Base-by-base conservation (phyloP, 805 yeast genomes). In the Candida namnaoensis region DNA sequence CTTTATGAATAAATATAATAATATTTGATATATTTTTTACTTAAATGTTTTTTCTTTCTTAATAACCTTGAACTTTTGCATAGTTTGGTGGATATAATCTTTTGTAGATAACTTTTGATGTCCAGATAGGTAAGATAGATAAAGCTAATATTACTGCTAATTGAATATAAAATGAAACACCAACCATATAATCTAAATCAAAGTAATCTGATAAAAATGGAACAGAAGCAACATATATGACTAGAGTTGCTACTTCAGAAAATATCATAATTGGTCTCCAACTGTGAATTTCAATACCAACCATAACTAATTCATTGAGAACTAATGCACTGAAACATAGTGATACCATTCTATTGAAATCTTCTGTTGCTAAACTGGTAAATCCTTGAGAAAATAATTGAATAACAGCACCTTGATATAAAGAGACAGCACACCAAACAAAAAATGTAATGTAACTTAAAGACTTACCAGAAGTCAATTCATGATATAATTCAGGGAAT, bases 401-500 rank as follows among this genome's bases (percentile, higher is more conserved):
- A 44, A 93, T 86, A 3, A 86, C 74, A 39, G 74, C 59, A 11
- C 99, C 99, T 64, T 95, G 99, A 57, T 79, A 93, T n/a, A 90
- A 62, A 1, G 97, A 88, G 2, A 91, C 80, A 4, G 78, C 69
- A 33, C 85, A 88, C 98, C 99, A 93, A 35, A 85, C 81, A 54
- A 88, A 86, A 56, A 95, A 93, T 0, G 95, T 88, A 46, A 74
- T 73, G 64, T 83, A 88, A 19, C 96, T 85, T 37, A 93, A 69
- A 15, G 96, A 83, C 50, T 78, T 78, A 4, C 98, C 98, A 39
- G 78, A 81, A 0, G 95, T 88, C 52, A 93, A 69, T 60, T 93
- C 99, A 53, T 85, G 84, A 66, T 93, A 93, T 36, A 93, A 72
- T 61, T 93, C 99, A 0, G 99, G 99, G 58, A 91, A 93, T 43